Conservation (phyloP, 2,329 filamentous ascomycete genomes). For the Fusarium kyushuense region DNA sequence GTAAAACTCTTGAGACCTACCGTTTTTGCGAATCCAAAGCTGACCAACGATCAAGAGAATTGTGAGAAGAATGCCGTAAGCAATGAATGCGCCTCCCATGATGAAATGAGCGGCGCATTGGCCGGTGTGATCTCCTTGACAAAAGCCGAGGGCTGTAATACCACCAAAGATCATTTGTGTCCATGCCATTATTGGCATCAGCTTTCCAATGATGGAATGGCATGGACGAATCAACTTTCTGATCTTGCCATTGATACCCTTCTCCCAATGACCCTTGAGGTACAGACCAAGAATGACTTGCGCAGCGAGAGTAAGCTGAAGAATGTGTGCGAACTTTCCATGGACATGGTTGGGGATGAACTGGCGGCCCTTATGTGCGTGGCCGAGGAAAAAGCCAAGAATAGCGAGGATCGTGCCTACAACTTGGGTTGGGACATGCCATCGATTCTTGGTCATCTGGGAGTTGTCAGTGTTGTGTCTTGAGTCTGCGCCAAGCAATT, state of each 20-base stretch:
- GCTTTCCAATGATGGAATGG: constrained; percentile 87
- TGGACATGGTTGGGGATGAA: constrained; percentile 84
- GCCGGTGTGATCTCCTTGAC: constrained; percentile 88
- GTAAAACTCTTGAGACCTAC: constrained; percentile 95
- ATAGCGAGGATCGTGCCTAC: constrained; percentile 80
- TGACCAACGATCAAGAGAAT: constrained; percentile 91
- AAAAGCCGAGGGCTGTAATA: constrained; percentile 92
- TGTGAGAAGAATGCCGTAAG: constrained; percentile 88
- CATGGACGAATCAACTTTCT: constrained; percentile 76
- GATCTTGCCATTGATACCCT: constrained; percentile 83
- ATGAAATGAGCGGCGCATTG: constrained; percentile 98
- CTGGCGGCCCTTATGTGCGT: constrained; percentile 88
- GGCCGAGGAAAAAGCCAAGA: constrained; percentile 89
- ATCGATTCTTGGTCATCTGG: constrained; percentile 87
- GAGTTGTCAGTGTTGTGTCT: constrained; percentile 5
- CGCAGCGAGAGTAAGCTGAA: constrained; percentile 82
- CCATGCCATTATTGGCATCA: constrained; percentile 89
- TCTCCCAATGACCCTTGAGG: constrained; percentile 88
- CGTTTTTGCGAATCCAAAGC: constrained; percentile 82
- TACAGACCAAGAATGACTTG: constrained; percentile 88
- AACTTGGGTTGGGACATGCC: constrained; percentile 92
- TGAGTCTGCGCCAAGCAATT: not conserved
- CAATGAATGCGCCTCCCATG: constrained; percentile 97
- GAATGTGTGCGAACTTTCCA: constrained; percentile 79
- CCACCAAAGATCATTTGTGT: constrained; percentile 96